phyloP scores from a whole-genome alignment of 768 basidiomycete genomes.

The Lentinula aciculospora region DNA sequence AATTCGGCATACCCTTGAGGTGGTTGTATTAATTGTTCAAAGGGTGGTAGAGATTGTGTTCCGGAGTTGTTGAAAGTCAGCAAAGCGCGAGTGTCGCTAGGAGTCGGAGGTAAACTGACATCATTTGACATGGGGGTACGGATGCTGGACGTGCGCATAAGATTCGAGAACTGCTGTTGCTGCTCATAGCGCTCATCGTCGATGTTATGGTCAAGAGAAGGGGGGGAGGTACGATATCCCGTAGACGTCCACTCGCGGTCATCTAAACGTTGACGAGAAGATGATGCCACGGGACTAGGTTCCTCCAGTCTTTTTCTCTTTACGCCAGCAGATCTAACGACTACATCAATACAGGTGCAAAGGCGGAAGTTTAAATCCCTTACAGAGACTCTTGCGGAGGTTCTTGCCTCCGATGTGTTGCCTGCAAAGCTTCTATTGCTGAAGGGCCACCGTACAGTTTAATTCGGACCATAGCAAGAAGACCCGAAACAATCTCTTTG shows the following conservation, averaged over 20 bases:
- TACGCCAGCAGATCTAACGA: not conserved
- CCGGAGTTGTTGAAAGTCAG: not conserved
- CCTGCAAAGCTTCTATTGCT: constrained; percentile 14
- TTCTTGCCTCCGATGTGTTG: constrained; percentile 6
- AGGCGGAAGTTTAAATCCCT: not conserved
- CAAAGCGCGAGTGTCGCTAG: not conserved
- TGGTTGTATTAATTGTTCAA: not conserved
- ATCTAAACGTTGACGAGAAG: constrained; percentile 7
- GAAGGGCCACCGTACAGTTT: constrained; percentile 11
- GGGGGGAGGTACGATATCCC: not conserved
- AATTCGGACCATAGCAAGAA: constrained; percentile 12
- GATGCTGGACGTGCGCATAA: constrained; percentile 8
- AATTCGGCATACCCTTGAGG: not conserved
- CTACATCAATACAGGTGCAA: not conserved
- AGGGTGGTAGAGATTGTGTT: not conserved
- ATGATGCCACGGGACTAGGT: not conserved
- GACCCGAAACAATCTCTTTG: constrained; percentile 13
- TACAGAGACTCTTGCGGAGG: not conserved
- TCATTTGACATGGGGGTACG: constrained; percentile 8
- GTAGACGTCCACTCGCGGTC: constrained; percentile 1
- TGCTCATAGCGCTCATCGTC: not conserved
- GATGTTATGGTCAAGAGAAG: not conserved
- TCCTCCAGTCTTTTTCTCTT: constrained; percentile 7
- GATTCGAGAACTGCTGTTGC: not conserved
- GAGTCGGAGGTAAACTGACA: not conserved